Percentiles rank a stretch among this genome's conserved stretches.
phyloP scores from a whole-genome alignment of 1,284 basidiomycete genomes.

The Gomphus bonarii region DNA sequence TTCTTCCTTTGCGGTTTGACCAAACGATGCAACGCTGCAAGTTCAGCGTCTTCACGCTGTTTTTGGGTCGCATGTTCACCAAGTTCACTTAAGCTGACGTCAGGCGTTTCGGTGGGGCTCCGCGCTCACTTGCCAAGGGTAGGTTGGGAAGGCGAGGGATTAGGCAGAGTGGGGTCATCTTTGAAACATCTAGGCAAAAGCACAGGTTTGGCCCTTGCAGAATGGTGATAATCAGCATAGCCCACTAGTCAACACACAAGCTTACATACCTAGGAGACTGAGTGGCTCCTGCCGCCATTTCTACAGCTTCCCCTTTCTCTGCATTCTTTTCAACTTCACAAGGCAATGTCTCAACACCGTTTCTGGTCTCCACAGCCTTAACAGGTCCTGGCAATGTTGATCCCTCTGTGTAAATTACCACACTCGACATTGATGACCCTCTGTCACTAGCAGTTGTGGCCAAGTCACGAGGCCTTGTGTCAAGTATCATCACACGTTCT shows the following conservation, averaged over 20 bases:
- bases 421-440: neutral
- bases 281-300: neutral
- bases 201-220: no score
- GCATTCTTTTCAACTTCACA: neutral
- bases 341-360: neutral
- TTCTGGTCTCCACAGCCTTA: neutral
- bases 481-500: neutral
- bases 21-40: neutral
- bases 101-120: neutral
- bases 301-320: neutral
- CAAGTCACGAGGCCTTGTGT: neutral
- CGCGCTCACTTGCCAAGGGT: conserved; percentile 5
- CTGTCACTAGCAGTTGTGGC: neutral
- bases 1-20: neutral
- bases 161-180: neutral
- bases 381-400: neutral
- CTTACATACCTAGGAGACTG: neutral
- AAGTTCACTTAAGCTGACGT: neutral
- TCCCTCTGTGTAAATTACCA: neutral
- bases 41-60: neutral
- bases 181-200: no score
- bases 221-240: neutral
- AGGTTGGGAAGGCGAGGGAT: neutral
- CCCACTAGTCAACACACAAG: neutral
- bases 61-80: neutral